These are phyloP conservation scores for Syncephalis fuscata DNA, from an alignment of 371 early-diverging fungal species.

Conservation along the genomic window DNA sequence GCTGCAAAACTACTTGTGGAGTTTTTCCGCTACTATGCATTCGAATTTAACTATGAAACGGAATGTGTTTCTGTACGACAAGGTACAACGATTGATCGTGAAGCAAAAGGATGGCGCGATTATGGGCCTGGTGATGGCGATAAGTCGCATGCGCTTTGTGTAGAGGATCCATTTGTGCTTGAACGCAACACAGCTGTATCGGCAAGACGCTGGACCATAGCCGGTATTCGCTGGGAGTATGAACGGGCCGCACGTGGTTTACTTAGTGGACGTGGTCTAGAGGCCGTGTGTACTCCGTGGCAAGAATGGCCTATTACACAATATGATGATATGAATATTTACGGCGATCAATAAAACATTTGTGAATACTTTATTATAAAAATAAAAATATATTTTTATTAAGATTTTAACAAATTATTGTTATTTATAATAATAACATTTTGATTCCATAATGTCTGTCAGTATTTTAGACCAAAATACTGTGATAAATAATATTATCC, in stretches of 20 bases:
- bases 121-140: constrained; percentile 4
- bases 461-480: no score
- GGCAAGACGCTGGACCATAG: neutral
- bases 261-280: neutral
- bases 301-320: no score
- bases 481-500: no score
- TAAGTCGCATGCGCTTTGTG: constrained; percentile 12
- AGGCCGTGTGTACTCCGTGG: no score
- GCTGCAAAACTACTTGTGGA: neutral
- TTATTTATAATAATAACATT: no score
- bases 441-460: no score
- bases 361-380: no score
- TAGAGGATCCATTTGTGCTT: constrained; percentile 15
- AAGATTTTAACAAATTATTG: no score
- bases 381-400: no score
- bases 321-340: no score
- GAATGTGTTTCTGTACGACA: constrained; percentile 63
- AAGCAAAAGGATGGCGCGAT: neutral
- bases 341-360: no score
- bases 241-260: constrained; percentile 3
- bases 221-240: neutral
- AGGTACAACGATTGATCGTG: constrained; percentile 20
- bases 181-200: neutral
- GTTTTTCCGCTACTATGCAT: constrained; percentile 16
- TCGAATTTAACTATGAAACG: constrained; percentile 62